A percentile compares a stretch with the other conserved stretches of the same genome.
Conservation (phyloP, 1,139 yeast genomes). For the Debaryomyces sp. region DNA sequence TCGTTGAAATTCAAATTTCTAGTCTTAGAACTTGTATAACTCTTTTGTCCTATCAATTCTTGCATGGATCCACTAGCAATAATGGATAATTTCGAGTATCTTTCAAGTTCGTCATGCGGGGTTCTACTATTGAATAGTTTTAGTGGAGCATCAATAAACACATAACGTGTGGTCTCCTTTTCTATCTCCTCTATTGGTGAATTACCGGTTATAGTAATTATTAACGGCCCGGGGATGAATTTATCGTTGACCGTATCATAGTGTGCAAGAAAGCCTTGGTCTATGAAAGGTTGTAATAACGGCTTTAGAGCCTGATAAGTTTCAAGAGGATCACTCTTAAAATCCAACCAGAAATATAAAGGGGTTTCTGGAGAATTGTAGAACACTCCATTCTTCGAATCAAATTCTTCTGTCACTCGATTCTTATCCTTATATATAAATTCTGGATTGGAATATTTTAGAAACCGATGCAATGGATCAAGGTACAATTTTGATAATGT, state of each 20-base stretch:
- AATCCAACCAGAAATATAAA: slow-evolving; percentile 45
- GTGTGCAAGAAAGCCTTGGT: slow-evolving; percentile 34
- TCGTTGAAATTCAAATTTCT: slow-evolving; percentile 25
- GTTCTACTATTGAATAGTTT: slow-evolving; percentile 21
- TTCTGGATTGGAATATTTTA: slow-evolving; percentile 48
- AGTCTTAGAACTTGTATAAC: slow-evolving; percentile 12
- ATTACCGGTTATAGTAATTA: slow-evolving; percentile 45
- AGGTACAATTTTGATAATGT: slow-evolving; percentile 58
- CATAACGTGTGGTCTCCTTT: slow-evolving; percentile 31
- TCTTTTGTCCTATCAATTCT: slow-evolving; percentile 30
- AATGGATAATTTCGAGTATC: slow-evolving; percentile 29
- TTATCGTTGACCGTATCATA: slow-evolving; percentile 28
- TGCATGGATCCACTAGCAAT: slow-evolving; percentile 41
- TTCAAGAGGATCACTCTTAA: slow-evolving; percentile 38
- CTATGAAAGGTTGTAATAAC: slow-evolving; percentile 34
- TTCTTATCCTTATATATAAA: slow-evolving; percentile 16
- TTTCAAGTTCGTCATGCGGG: slow-evolving; percentile 18
- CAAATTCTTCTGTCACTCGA: slow-evolving; percentile 18
- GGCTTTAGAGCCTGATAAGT: slow-evolving; percentile 35
- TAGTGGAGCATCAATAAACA: slow-evolving; percentile 45
- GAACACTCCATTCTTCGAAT: slow-evolving; percentile 33
- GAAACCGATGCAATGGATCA: slow-evolving; percentile 50
- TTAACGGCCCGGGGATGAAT: slow-evolving; percentile 37
- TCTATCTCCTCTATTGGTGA: slow-evolving; percentile 34
- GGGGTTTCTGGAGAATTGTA: slow-evolving; percentile 44